phyloP scores from a whole-genome alignment of 495 filamentous ascomycete genomes.

The Poronia punctata region DNA sequence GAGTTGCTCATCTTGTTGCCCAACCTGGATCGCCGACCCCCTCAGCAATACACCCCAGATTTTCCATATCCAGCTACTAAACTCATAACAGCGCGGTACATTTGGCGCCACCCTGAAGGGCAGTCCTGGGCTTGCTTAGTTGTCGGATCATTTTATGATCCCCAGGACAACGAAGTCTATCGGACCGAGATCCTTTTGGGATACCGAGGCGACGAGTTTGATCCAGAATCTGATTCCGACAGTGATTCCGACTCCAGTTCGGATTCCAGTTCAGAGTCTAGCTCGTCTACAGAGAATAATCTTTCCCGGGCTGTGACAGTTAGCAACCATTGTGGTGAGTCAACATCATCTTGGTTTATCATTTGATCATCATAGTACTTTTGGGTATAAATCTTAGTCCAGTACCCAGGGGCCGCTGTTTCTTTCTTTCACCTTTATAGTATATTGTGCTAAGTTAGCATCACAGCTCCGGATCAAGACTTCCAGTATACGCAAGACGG shows the following conservation, averaged over 20 bases:
- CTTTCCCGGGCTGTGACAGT: too few relatives aligned
- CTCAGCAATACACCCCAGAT: neutral
- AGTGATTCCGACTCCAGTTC: constrained; percentile 1
- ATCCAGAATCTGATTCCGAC: neutral
- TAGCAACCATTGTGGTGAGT: too few relatives aligned
- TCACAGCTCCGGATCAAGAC: neutral
- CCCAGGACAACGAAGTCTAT: constrained; percentile 17
- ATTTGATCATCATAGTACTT: too few relatives aligned
- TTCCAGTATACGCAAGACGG: constrained; percentile 8
- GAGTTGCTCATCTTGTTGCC: constrained; percentile 4
- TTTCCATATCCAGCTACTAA: constrained; percentile 26
- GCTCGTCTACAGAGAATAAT: too few relatives aligned
- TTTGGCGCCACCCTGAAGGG: constrained; percentile 13
- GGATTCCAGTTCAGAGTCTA: too few relatives aligned
- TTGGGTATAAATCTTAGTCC: too few relatives aligned
- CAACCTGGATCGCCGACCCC: constrained; percentile 18
- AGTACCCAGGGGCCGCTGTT: too few relatives aligned
- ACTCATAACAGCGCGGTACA: constrained; percentile 17
- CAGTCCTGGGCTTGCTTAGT: constrained; percentile 25
- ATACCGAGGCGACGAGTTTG: constrained; percentile 4
- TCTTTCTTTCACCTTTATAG: neutral
- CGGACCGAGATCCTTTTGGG: constrained; percentile 19
- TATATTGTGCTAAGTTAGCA: neutral
- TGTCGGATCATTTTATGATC: constrained; percentile 27
- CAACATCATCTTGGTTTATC: too few relatives aligned